Evolutionary conservation across 2,329 filamentous ascomycete genomes (phyloP).

Genomic region (Botrytis fabae): DNA sequence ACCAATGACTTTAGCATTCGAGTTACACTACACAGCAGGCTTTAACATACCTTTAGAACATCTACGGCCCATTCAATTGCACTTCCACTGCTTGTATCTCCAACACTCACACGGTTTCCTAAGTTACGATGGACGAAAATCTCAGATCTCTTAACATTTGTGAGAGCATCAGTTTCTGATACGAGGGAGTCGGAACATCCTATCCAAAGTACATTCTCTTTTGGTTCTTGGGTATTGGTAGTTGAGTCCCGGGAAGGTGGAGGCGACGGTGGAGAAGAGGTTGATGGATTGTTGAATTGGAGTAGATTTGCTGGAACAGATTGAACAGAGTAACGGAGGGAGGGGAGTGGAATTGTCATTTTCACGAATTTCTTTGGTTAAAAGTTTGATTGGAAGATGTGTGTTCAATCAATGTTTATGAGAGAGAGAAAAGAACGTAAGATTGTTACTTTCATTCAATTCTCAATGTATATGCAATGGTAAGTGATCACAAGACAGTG

Average conservation of each 20-base stretch:
- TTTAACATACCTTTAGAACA: slow-evolving; percentile 54
- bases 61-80: slow-evolving; percentile 66
- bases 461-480: not conserved
- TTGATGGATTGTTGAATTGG: not conserved
- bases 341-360: slow-evolving; percentile 21
- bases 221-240: not conserved
- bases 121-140: slow-evolving; percentile 73
- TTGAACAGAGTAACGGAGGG: slow-evolving; percentile 7
- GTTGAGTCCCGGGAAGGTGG: not conserved
- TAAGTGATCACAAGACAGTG: slow-evolving; percentile 4
- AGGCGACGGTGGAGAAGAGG: slow-evolving; percentile 8
- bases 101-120: slow-evolving; percentile 62
- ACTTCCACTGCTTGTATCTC: slow-evolving; percentile 59
- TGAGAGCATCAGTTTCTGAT: slow-evolving; percentile 62
- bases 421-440: not conserved
- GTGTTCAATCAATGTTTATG: not conserved
- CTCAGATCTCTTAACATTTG: slow-evolving; percentile 60
- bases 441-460: not conserved
- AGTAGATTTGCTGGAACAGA: slow-evolving; percentile 9
- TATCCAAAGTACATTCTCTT: slow-evolving; percentile 62
- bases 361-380: not conserved
- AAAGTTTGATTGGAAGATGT: not conserved
- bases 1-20: not conserved
- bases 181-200: slow-evolving; percentile 68
- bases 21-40: no score